phyloP scores from a whole-genome alignment of 805 yeast species.

The Hanseniaspora pseudoguilliermondii region DNA sequence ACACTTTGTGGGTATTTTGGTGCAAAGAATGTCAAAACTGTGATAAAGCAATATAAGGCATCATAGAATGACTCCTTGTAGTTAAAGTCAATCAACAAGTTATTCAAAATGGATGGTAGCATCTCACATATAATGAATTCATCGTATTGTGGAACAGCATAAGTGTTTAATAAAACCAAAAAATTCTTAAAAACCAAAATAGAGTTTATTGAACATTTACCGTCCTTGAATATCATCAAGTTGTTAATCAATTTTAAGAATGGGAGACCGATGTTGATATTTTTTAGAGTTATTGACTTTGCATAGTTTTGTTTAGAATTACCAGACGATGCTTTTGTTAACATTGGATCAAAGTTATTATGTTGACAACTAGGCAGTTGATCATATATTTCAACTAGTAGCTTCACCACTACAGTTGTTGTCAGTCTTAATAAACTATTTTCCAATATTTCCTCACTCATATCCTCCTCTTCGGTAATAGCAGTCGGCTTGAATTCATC shows the following conservation, averaged over 20 bases:
- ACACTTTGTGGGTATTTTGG: constrained; percentile 57
- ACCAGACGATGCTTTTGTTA: constrained; percentile 19
- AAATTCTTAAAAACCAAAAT: constrained; percentile 67
- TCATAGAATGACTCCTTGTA: constrained; percentile 81
- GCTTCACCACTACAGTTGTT: constrained; percentile 79
- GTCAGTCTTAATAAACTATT: constrained; percentile 87
- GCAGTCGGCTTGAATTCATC: constrained; percentile 33
- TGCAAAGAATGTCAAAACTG: constrained; percentile 38
- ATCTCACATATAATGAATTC: constrained; percentile 38
- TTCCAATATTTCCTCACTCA: constrained; percentile 97
- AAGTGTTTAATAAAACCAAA: constrained; percentile 52
- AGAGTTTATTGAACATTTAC: constrained; percentile 85
- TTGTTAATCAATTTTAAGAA: constrained; percentile 63
- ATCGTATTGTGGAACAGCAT: constrained; percentile 60
- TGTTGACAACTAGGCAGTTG: constrained; percentile 41
- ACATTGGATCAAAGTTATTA: constrained; percentile 18
- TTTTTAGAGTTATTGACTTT: constrained; percentile 51
- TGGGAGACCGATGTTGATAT: constrained; percentile 60
- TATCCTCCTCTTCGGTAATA: constrained; percentile 62
- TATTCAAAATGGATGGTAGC: constrained; percentile 55
- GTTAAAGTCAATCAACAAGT: constrained; percentile 57
- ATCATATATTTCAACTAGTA: constrained; percentile 76
- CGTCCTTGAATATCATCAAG: constrained; percentile 70
- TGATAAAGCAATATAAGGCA: constrained; percentile 75
- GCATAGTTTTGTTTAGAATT: constrained; percentile 52